phyloP scores from a whole-genome alignment of 2,329 filamentous ascomycete genomes.

The Epicoccum nigrum region DNA sequence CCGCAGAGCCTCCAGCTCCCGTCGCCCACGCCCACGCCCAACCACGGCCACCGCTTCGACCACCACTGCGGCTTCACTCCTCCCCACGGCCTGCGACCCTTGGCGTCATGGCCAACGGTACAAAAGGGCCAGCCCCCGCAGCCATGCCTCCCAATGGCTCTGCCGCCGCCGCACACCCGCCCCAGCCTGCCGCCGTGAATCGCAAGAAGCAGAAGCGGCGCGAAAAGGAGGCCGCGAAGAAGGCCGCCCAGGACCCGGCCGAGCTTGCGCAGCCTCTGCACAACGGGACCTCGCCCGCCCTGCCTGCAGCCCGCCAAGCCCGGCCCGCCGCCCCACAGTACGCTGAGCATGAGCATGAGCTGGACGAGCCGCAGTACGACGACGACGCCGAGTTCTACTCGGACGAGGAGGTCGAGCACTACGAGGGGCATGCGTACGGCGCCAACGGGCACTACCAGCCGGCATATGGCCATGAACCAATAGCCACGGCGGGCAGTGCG shows the following conservation, averaged over 20 bases:
- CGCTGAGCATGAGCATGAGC: constrained; percentile 51
- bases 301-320: constrained; percentile 12
- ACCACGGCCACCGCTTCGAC: background rate
- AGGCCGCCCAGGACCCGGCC: constrained; percentile 46
- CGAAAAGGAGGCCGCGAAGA: constrained; percentile 77
- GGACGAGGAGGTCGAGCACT: constrained; percentile 44
- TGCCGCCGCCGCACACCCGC: background rate
- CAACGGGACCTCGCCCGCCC: constrained; percentile 17
- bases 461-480: constrained; percentile 30
- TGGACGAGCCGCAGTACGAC: constrained; percentile 49
- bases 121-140: constrained; percentile 36
- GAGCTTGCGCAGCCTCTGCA: constrained; percentile 18
- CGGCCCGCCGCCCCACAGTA: constrained; percentile 49
- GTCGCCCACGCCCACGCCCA: constrained; percentile 1
- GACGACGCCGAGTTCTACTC: constrained; percentile 49
- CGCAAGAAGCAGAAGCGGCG: constrained; percentile 95
- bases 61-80: too few species aligned
- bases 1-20: constrained; percentile 17
- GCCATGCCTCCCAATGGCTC: constrained; percentile 41
- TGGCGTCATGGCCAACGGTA: constrained; percentile 10
- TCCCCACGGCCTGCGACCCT: background rate
- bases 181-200: constrained; percentile 65
- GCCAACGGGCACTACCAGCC: constrained; percentile 41
- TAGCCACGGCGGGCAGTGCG: constrained; percentile 24
- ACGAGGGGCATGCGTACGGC: constrained; percentile 39